These are phyloP conservation scores for Phytopythium aichiense DNA, from an alignment of 352 stramenopile genomes.

Conservation along the genomic window DNA sequence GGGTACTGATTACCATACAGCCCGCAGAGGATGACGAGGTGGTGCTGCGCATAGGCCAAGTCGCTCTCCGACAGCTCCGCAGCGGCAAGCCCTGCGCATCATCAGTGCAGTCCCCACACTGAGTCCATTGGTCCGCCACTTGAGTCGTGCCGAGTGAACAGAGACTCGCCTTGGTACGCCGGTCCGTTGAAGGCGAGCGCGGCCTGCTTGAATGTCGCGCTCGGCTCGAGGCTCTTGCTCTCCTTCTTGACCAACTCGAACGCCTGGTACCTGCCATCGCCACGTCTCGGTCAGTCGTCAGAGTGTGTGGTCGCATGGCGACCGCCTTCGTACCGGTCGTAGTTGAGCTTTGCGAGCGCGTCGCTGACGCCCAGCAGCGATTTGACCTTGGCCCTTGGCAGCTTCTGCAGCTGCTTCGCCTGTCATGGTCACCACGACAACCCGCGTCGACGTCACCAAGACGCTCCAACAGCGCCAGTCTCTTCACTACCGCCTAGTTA, in stretches of 20 bases:
- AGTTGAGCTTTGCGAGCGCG: constrained; percentile 82
- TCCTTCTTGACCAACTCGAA: constrained; percentile 39
- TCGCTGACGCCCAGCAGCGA: constrained; percentile 79
- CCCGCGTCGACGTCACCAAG: background rate
- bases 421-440: constrained; percentile 4
- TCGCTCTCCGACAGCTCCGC: constrained; percentile 54
- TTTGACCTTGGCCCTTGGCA: constrained; percentile 75
- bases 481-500: constrained; percentile 10
- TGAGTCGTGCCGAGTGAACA: too few relatives aligned
- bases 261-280: constrained; percentile 36
- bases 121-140: background rate
- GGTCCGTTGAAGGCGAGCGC: constrained; percentile 79
- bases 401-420: constrained; percentile 49
- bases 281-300: background rate
- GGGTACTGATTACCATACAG: constrained; percentile 74
- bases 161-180: constrained; percentile 54
- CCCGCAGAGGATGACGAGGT: constrained; percentile 93
- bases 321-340: constrained; percentile 42
- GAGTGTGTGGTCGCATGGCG: background rate
- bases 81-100: constrained; percentile 42
- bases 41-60: constrained; percentile 65
- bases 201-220: constrained; percentile 61
- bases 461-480: background rate
- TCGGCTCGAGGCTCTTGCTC: constrained; percentile 16
- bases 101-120: background rate